phyloP scores from a whole-genome alignment of 441 rosid species.

The Jatropha multifida region DNA sequence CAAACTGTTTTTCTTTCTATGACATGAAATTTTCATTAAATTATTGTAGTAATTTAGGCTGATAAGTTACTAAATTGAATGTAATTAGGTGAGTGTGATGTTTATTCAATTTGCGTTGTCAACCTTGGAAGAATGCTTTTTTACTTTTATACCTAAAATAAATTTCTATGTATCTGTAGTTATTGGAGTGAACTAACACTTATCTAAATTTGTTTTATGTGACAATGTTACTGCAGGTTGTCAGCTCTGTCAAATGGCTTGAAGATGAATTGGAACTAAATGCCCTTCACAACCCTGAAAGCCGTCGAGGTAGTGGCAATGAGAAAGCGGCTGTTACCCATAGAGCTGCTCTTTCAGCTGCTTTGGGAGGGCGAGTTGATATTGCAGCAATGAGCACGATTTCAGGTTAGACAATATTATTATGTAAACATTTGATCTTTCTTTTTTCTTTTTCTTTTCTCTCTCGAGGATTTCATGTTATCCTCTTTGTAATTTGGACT shows the following conservation, averaged over 20 bases:
- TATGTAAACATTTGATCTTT: slow-evolving; percentile 11
- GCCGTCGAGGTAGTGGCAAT: slow-evolving; percentile 88
- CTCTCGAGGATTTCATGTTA: background rate
- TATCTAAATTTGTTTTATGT: slow-evolving; percentile 15
- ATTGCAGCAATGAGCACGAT: slow-evolving; percentile 83
- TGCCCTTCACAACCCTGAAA: slow-evolving; percentile 93
- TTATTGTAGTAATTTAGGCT: background rate
- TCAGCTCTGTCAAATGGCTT: slow-evolving; percentile 99
- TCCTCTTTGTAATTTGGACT: background rate
- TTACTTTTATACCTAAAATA: background rate
- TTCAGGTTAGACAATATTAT: slow-evolving; percentile 57
- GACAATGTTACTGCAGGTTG: slow-evolving; percentile 57
- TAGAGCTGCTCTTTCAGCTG: slow-evolving; percentile 90
- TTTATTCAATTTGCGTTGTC: slow-evolving; percentile 9
- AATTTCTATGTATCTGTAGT: background rate
- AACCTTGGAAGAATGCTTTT: slow-evolving; percentile 1
- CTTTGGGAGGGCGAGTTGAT: slow-evolving; percentile 93
- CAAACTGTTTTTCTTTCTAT: background rate
- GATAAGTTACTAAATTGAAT: background rate
- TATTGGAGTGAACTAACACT: slow-evolving; percentile 6
- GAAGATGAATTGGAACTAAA: slow-evolving; percentile 99
- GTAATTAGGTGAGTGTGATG: background rate
- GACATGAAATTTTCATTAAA: background rate
- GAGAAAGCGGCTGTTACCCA: slow-evolving; percentile 93
- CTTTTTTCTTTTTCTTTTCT: background rate